Percentiles rank a stretch among this genome's conserved stretches.
Evolutionary conservation across 768 basidiomycete genomes (phyloP).

Genomic region (Strobilomyces echinocephalus): DNA sequence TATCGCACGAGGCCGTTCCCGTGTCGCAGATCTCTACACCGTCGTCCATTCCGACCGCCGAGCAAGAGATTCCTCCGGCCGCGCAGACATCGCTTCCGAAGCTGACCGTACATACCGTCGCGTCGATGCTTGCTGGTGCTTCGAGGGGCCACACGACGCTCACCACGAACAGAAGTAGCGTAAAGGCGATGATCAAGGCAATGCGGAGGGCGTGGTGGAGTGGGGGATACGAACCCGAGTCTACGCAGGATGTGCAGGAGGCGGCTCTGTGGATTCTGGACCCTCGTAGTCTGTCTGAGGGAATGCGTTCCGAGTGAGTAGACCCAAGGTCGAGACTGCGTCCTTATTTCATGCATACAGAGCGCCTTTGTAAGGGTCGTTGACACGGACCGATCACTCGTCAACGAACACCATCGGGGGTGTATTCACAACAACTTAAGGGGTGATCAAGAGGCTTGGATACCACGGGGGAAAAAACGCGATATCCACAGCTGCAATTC

Average conservation of each 20-base stretch:
- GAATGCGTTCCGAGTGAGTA: slow-evolving; percentile 10
- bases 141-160: slow-evolving; percentile 76
- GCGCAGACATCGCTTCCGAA: slow-evolving; percentile 50
- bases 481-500: too few species aligned
- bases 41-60: neutral
- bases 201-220: slow-evolving; percentile 36
- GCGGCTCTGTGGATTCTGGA: slow-evolving; percentile 72
- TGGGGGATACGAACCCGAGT: slow-evolving; percentile 10
- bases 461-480: too few species aligned
- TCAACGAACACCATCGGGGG: too few species aligned
- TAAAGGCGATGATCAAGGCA: slow-evolving; percentile 68
- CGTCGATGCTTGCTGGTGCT: slow-evolving; percentile 68
- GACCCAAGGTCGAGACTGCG: neutral
- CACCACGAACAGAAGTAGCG: slow-evolving; percentile 78
- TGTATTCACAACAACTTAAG: too few species aligned
- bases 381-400: too few species aligned
- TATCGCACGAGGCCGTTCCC: slow-evolving; percentile 39
- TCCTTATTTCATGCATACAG: too few species aligned
- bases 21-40: neutral
- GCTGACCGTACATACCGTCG: slow-evolving; percentile 73
- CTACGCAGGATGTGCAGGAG: slow-evolving; percentile 8
- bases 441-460: too few species aligned
- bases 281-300: slow-evolving; percentile 52
- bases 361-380: too few species aligned
- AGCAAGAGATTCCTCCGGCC: too few species aligned